Base-by-base conservation (phyloP, 2,329 filamentous ascomycete species). In the Chaetomiaceae sp. region DNA sequence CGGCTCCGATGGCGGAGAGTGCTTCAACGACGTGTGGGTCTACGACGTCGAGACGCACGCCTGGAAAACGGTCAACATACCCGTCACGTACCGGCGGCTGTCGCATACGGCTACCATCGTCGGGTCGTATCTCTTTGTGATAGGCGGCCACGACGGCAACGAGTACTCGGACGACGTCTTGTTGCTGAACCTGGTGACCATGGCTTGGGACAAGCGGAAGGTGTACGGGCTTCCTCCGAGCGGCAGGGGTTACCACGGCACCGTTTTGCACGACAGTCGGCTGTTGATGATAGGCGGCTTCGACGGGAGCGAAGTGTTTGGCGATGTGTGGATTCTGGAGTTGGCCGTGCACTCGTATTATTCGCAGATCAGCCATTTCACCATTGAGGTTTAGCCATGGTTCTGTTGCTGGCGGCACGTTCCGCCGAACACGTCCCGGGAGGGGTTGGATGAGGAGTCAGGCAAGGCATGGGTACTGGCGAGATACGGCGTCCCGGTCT, bases 1-100 rank as follows among this genome's bases (percentile, higher is more conserved):
- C 34, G 83, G 83, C 30, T 85, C 81, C 3, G 83, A 87, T 63
- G 83, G 83, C 57, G 81, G 81, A 45, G 82, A 86, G 66, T 87
- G 83, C 67, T 87, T 87, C 68, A 78, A 83, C 63, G 83, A 87
- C 61, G 83, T 87, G 35, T 87, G 83, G 83, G 78, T 87, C 25
- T 86, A 85, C 68, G 82, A 87, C 63, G 78, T 86, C 5, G 82
- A 86, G 44, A 75, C 73, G 34, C 73, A 77, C 51, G 58, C 71
- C 20, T 87, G 84, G 81, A 79, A 76, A 54, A 63, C 71, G 6
- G 82, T 85, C 49, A 65, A 71, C 51, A 82, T 85, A 20, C 75
- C 81, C 17, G 63, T 79, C 31, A 79, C 79, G n/a, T 84, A 76
- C 64, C 77, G 81, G 34, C 78, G 83, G 17, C 73, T 87, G 44